phyloP scores from a whole-genome alignment of 2,329 filamentous ascomycete species.

The Trichoderma brevicompactum region DNA sequence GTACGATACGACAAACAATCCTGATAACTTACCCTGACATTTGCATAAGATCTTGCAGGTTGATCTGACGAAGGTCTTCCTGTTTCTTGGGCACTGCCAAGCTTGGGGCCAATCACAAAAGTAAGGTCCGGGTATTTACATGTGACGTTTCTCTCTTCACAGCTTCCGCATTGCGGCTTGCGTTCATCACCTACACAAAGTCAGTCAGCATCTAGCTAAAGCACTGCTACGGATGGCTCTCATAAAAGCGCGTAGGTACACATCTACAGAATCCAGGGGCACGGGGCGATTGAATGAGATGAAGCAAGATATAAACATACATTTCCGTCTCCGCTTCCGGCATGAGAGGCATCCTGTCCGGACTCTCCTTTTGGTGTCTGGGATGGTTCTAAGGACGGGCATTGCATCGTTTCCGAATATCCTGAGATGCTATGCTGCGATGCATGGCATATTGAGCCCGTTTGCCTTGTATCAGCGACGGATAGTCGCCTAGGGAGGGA shows the following conservation, averaged over 20 bases:
- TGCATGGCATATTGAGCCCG: background rate
- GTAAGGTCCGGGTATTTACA: constrained; percentile 31
- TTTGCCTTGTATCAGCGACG: background rate
- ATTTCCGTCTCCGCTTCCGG: constrained; percentile 33
- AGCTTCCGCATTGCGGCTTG: constrained; percentile 32
- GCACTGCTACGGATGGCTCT: background rate
- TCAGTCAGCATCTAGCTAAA: background rate
- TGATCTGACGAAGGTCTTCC: background rate
- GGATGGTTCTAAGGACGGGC: constrained; percentile 31
- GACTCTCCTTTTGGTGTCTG: constrained; percentile 33
- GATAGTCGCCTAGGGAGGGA: background rate
- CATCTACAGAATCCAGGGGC: background rate
- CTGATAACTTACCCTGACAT: constrained; percentile 28
- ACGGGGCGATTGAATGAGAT: background rate
- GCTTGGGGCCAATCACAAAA: constrained; percentile 23
- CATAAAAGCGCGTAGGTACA: too few relatives aligned
- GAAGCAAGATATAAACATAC: constrained; percentile 9
- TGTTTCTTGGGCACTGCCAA: background rate
- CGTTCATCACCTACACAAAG: constrained; percentile 31
- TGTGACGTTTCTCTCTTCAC: constrained; percentile 26
- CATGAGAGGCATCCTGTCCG: constrained; percentile 33
- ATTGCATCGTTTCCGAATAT: constrained; percentile 18
- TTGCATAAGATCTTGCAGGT: constrained; percentile 3
- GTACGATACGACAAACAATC: too few relatives aligned
- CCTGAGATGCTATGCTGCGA: background rate